A percentile compares a stretch with the other conserved stretches of the same genome.
Conservation (phyloP, 1,284 basidiomycete species). For the Irpex lacteus region DNA sequence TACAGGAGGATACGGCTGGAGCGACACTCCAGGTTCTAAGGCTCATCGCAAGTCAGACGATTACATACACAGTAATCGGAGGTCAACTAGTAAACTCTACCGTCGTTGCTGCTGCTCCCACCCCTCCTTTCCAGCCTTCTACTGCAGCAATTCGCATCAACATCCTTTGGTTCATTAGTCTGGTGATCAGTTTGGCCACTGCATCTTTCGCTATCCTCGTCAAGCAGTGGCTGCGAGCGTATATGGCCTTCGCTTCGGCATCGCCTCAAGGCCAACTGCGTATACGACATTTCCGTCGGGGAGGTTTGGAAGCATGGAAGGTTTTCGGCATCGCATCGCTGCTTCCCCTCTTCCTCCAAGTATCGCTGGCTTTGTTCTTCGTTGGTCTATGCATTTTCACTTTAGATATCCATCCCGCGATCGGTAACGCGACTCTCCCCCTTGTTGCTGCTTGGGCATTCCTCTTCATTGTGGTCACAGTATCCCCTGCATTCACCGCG, state of each 20-base stretch:
- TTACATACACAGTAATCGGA: too few species aligned
- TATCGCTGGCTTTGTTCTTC: slow-evolving; percentile 15
- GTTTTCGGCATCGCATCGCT: slow-evolving; percentile 13
- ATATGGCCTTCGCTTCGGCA: not conserved
- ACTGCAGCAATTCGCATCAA: slow-evolving; percentile 4
- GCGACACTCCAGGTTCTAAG: too few species aligned
- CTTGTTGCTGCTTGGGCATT: not conserved
- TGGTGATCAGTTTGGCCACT: slow-evolving; percentile 11
- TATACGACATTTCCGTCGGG: slow-evolving; percentile 7
- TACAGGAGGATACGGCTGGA: not conserved
- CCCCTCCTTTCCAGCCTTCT: not conserved
- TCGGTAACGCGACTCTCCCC: not conserved
- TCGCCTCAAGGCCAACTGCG: slow-evolving; percentile 4
- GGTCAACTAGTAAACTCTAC: too few species aligned
- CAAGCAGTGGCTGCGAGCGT: slow-evolving; percentile 18
- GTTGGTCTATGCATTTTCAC: slow-evolving; percentile 14
- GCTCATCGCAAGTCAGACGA: too few species aligned
- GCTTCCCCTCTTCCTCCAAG: slow-evolving; percentile 15
- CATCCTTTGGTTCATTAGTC: slow-evolving; percentile 14
- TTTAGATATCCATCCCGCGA: slow-evolving; percentile 4
- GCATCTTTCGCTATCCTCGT: slow-evolving; percentile 15
- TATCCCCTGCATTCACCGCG: not conserved
- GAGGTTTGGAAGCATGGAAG: slow-evolving; percentile 8
- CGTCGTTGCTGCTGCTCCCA: not conserved
- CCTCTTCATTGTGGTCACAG: not conserved